Conservation (phyloP, 1,284 basidiomycete species). For the Amylostereum chailletii region DNA sequence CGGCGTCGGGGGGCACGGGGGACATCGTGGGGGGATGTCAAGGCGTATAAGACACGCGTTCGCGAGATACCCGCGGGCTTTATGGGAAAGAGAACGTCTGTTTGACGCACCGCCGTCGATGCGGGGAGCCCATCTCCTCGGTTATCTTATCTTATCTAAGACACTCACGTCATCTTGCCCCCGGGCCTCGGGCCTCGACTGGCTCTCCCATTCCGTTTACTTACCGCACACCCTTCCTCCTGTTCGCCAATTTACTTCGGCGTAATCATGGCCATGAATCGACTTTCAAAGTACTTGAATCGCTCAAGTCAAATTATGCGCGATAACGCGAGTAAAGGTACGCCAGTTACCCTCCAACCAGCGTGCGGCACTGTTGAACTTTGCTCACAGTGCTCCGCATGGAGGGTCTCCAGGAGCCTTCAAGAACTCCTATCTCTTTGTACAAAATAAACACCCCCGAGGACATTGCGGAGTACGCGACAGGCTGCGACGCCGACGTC, state of each 20-base stretch:
- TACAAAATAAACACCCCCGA: slow-evolving; percentile 52
- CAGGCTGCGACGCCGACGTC: slow-evolving; percentile 78
- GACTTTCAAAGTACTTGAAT: slow-evolving; percentile 26
- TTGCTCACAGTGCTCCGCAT: slow-evolving; percentile 52
- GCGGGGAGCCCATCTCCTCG: too few relatives aligned
- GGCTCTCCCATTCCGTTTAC: neutral
- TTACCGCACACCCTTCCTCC: neutral
- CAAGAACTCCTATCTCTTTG: slow-evolving; percentile 48
- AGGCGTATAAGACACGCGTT: neutral
- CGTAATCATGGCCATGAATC: slow-evolving; percentile 23
- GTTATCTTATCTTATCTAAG: too few relatives aligned
- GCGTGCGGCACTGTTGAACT: neutral
- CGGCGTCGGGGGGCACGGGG: neutral
- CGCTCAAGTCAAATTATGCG: slow-evolving; percentile 22
- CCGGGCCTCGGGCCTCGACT: too few relatives aligned
- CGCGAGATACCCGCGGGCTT: too few relatives aligned
- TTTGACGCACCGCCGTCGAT: too few relatives aligned
- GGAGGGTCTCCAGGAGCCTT: slow-evolving; percentile 58
- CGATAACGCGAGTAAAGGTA: slow-evolving; percentile 24
- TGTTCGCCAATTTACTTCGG: neutral
- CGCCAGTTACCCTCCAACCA: slow-evolving; percentile 6
- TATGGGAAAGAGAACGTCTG: too few relatives aligned
- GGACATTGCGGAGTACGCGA: slow-evolving; percentile 55
- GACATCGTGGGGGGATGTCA: slow-evolving; percentile 1
- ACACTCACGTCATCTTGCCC: too few relatives aligned